These are phyloP conservation scores for Sugiyamaella sp. DNA, from an alignment of 1,139 yeast species.

Conservation along the genomic window DNA sequence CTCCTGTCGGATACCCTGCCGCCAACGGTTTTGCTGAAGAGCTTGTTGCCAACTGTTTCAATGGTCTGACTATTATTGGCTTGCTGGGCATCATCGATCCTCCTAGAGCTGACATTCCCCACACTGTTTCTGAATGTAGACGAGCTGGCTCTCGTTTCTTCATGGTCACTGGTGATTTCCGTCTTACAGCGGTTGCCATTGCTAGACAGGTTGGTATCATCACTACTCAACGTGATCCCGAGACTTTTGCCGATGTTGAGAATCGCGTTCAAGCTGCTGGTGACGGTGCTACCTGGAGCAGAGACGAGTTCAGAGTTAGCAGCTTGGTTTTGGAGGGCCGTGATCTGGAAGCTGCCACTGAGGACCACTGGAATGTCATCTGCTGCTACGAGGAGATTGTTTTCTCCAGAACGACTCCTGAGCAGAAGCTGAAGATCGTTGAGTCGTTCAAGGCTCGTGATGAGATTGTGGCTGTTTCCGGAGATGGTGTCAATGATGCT, in stretches of 20 bases:
- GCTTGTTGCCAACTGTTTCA: constrained; percentile 22
- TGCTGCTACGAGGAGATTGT: constrained; percentile 49
- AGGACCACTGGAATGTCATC: constrained; percentile 49
- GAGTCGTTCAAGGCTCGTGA: constrained; percentile 51
- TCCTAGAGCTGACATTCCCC: constrained; percentile 51
- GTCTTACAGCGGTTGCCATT: constrained; percentile 56
- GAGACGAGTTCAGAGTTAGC: constrained; percentile 8
- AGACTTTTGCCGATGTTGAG: constrained; percentile 37
- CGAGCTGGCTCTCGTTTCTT: constrained; percentile 54
- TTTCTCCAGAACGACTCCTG: constrained; percentile 59
- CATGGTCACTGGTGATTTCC: constrained; percentile 61
- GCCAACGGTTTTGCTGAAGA: constrained; percentile 31
- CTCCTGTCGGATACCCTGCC: constrained; percentile 28
- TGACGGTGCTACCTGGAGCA: constrained; percentile 10
- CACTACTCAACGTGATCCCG: constrained; percentile 39
- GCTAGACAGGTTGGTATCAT: constrained; percentile 53
- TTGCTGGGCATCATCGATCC: constrained; percentile 57
- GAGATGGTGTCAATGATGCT: constrained; percentile 59
- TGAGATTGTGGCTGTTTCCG: constrained; percentile 55
- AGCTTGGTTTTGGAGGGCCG: constrained; percentile 46
- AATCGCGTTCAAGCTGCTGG: constrained; percentile 15
- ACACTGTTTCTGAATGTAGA: constrained; percentile 46
- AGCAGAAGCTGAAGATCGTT: constrained; percentile 54
- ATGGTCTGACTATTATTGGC: constrained; percentile 46
- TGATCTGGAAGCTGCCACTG: constrained; percentile 46